Evolutionary conservation across 768 basidiomycete species (phyloP).

Genomic region (Macrolepiota albuminosa): DNA sequence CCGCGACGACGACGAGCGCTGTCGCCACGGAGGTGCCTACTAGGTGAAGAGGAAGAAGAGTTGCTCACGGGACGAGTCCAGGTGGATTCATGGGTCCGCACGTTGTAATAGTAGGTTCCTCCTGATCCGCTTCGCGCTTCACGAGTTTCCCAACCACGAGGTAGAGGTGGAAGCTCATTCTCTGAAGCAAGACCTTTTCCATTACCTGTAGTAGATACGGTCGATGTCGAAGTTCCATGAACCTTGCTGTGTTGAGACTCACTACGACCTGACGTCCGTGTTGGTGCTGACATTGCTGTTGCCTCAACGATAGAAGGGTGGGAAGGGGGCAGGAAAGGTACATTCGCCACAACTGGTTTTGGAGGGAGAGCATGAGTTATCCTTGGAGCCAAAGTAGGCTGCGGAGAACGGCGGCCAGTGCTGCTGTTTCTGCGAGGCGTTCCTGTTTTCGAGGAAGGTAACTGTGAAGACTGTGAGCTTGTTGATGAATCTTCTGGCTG

Average conservation of each 20-base stretch:
- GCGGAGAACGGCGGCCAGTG: constrained; percentile 16
- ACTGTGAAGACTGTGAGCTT: constrained; percentile 10
- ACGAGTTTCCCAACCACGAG: constrained; percentile 59
- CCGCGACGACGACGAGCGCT: constrained; percentile 22
- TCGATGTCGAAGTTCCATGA: constrained; percentile 23
- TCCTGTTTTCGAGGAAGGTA: constrained; percentile 9
- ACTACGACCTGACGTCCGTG: constrained; percentile 36
- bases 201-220: constrained; percentile 18
- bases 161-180: constrained; percentile 31
- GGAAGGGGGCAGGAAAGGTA: constrained; percentile 51
- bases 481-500: constrained; percentile 12
- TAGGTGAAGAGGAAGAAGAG: constrained; percentile 20
- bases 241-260: constrained; percentile 29
- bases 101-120: constrained; percentile 54
- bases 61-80: constrained; percentile 49
- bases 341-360: constrained; percentile 51
- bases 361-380: constrained; percentile 66
- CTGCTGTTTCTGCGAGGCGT: constrained; percentile 12
- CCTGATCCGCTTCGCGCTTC: constrained; percentile 43
- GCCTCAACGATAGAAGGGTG: constrained; percentile 57
- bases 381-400: constrained; percentile 28
- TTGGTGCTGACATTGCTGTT: constrained; percentile 47
- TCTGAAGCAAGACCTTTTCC: constrained; percentile 16
- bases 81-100: constrained; percentile 48
- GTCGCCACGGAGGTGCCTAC: constrained; percentile 19